Evolutionary conservation across 169 alveolate genomes (phyloP).

Genomic region (Eimeria zaria): DNA sequence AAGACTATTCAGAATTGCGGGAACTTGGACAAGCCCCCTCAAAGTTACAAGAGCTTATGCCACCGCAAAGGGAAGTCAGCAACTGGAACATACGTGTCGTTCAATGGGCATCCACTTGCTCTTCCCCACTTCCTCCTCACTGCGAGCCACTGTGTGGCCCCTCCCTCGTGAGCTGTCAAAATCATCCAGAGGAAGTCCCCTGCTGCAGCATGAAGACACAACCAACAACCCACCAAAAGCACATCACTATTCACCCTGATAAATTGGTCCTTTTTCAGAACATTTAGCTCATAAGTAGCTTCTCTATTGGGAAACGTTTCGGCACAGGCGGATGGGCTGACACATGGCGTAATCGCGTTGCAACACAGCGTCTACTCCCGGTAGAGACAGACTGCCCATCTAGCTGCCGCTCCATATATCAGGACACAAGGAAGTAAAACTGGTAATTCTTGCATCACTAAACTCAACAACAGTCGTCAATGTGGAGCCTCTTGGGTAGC

Average conservation of each 20-base stretch:
- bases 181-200: background rate
- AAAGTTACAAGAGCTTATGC: background rate
- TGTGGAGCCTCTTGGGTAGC: background rate
- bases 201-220: conserved; percentile 19
- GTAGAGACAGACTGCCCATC: background rate
- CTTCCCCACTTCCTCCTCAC: conserved; percentile 57
- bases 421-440: background rate
- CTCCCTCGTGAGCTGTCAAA: background rate
- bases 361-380: background rate
- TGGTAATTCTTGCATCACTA: background rate
- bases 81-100: conserved; percentile 46
- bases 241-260: background rate
- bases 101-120: conserved; percentile 64
- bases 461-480: background rate
- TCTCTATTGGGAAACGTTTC: background rate
- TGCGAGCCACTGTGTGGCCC: conserved; percentile 31
- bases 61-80: background rate
- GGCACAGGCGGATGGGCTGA: background rate
- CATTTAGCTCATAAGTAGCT: background rate
- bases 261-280: background rate
- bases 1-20: background rate
- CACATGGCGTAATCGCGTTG: too few relatives aligned
- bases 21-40: background rate
- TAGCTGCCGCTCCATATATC: background rate
- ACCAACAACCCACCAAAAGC: background rate